These are phyloP conservation scores for Torulaspora pretoriensis DNA, from an alignment of 1,139 yeast species.

Conservation along the genomic window DNA sequence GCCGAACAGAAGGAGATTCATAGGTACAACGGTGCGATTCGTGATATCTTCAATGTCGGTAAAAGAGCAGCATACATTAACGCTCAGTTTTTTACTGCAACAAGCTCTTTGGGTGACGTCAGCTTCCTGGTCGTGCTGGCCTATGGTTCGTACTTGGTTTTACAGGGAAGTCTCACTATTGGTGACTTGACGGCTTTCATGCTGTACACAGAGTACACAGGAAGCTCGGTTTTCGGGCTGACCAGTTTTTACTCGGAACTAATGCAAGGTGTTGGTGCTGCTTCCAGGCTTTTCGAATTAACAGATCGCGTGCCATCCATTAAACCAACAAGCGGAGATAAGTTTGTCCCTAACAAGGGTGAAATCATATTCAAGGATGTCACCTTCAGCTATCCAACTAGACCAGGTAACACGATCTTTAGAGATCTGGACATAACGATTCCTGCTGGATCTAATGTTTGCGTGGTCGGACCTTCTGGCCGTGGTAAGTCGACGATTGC, in stretches of 20 bases:
- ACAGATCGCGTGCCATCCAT: conserved; percentile 72
- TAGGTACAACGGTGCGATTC: conserved; percentile 64
- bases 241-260: conserved; percentile 88
- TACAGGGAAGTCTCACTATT: conserved; percentile 64
- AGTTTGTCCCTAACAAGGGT: conserved; percentile 33
- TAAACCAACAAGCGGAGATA: conserved; percentile 56
- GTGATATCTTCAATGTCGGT: conserved; percentile 69
- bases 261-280: conserved; percentile 97
- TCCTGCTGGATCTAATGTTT: conserved; percentile 79
- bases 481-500: conserved; percentile 92
- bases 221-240: conserved; percentile 81
- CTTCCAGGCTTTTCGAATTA: conserved; percentile 84
- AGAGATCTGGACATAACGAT: conserved; percentile 60
- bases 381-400: conserved; percentile 77
- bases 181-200: conserved; percentile 92
- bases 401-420: conserved; percentile 71
- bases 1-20: conserved; percentile 68
- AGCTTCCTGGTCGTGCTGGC: conserved; percentile 73
- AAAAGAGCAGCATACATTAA: conserved; percentile 75
- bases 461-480: conserved; percentile 95
- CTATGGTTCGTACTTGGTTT: conserved; percentile 76
- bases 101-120: conserved; percentile 76
- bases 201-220: conserved; percentile 92
- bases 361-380: conserved; percentile 61
- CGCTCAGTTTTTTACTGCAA: conserved; percentile 71